Conservation (phyloP, 352 stramenopile genomes). For the Ochromonadaceae sp. region DNA sequence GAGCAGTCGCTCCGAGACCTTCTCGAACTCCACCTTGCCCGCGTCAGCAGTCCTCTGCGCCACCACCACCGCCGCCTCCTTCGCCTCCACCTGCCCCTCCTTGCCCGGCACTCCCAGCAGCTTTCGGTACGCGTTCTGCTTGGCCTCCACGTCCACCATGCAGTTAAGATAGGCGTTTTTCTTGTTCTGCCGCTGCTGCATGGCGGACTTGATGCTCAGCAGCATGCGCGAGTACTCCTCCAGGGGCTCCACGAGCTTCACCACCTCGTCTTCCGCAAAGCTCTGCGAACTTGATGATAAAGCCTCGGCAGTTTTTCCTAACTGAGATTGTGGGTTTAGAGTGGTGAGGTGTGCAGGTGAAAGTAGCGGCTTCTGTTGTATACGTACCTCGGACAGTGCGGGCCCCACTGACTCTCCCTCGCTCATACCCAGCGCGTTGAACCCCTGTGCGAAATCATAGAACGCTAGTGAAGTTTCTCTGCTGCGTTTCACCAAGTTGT, state of each 20-base stretch:
- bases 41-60: conserved; percentile 51
- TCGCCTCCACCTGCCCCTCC: conserved; percentile 20
- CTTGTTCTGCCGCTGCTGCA: conserved; percentile 73
- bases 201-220: conserved; percentile 61
- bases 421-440: conserved; percentile 63
- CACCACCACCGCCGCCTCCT: conserved; percentile 20
- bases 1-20: conserved; percentile 69
- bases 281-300: conserved; percentile 55
- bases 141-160: conserved; percentile 25
- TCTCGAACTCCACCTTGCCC: conserved; percentile 68
- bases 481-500: conserved; percentile 59
- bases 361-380: no score
- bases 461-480: conserved; percentile 65
- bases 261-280: conserved; percentile 62
- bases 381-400: conserved; percentile 42
- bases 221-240: conserved; percentile 78
- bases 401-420: conserved; percentile 61
- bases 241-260: conserved; percentile 74
- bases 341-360: no score
- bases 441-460: conserved; percentile 71
- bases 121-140: conserved; percentile 21
- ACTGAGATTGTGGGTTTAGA: conserved; percentile 26
- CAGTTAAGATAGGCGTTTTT: conserved; percentile 43
- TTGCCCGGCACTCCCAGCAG: conserved; percentile 21
- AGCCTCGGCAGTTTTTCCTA: conserved; percentile 57